These are phyloP conservation scores for Aureobasidium melanogenum DNA, from an alignment of 2,329 filamentous ascomycete species.

Conservation along the genomic window DNA sequence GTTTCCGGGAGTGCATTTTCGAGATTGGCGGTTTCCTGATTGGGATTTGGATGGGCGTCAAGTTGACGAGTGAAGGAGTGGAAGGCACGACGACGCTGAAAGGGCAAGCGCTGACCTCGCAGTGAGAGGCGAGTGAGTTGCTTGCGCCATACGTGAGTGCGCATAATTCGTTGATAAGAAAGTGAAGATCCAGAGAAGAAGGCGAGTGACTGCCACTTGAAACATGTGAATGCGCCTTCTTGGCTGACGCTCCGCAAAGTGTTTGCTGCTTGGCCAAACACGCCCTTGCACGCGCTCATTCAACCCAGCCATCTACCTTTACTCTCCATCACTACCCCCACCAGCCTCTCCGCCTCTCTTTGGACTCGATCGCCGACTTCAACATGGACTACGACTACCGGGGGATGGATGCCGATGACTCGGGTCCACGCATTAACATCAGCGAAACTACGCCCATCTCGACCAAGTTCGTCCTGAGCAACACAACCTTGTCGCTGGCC, in stretches of 20 bases:
- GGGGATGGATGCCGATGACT: slow-evolving; percentile 33
- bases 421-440: slow-evolving; percentile 39
- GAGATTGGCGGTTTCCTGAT: not conserved
- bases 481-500: slow-evolving; percentile 82
- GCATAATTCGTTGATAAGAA: slow-evolving; percentile 8
- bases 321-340: not conserved
- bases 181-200: not conserved
- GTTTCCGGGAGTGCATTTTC: not conserved
- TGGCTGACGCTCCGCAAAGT: slow-evolving; percentile 1
- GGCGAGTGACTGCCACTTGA: not conserved
- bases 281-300: not conserved
- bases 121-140: slow-evolving; percentile 14
- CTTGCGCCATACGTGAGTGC: slow-evolving; percentile 16
- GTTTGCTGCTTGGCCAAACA: slow-evolving; percentile 6
- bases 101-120: slow-evolving; percentile 4
- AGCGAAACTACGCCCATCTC: slow-evolving; percentile 55
- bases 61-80: slow-evolving; percentile 15
- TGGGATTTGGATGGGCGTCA: not conserved
- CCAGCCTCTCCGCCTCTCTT: not conserved
- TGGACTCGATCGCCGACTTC: not conserved
- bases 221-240: not conserved
- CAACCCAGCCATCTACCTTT: not conserved
- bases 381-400: slow-evolving; percentile 19
- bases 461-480: slow-evolving; percentile 85
- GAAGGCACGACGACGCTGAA: slow-evolving; percentile 18